Evolutionary conservation across 192 early-diverging fungal species (phyloP), one percentile per base, ranked within the genome.

Genomic region (Dissophora ornata): DNA sequence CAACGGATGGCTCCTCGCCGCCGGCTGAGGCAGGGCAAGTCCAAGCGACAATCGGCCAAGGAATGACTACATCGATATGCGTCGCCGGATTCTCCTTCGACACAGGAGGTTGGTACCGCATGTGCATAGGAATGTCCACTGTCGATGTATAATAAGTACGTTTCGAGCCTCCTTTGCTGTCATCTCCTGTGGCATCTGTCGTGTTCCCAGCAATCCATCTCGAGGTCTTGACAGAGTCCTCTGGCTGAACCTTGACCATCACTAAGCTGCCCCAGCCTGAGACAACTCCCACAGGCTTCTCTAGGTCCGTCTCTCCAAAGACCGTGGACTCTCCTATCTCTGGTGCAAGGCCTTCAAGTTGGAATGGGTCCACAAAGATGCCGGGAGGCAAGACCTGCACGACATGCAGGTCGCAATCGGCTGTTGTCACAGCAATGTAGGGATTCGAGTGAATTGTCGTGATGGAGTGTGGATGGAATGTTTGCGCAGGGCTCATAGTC

Each of bases 251-350:
- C 59, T 77, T 77, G 29, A 62, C 73, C 63, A 77, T 49, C 18
- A 77, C 65, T 0, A 77, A 21, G 29, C 73, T 77, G 18, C 73
- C 73, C 73, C 73, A 77, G 3, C 73, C 65, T 10, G 48, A 13
- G 9, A 77, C 73, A 18, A 77, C 73, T 15, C 73, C 73, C 25
- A 77, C 73, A 19, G 73, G 73, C 21, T 77, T 77, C 40, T 77
- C 73, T 40, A 77, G 52, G 51, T 77, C 73, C 3, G 73, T 77
- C 53, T 77, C 73, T 16, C 73, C 73, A 67, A 62, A 77, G 2
- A 77, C 73, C 0, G 19, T 33, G 1, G 58, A n/a, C 29, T 62
- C 44, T n/a, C 73, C 73, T 38, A 77, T 77, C 53, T 77, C 73
- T 18, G 73, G 65, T 0, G 73, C 64, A 16, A 77, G 58, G 10